Conservation (phyloP, 2,329 filamentous ascomycete genomes). For the Sclerotinia minor region DNA sequence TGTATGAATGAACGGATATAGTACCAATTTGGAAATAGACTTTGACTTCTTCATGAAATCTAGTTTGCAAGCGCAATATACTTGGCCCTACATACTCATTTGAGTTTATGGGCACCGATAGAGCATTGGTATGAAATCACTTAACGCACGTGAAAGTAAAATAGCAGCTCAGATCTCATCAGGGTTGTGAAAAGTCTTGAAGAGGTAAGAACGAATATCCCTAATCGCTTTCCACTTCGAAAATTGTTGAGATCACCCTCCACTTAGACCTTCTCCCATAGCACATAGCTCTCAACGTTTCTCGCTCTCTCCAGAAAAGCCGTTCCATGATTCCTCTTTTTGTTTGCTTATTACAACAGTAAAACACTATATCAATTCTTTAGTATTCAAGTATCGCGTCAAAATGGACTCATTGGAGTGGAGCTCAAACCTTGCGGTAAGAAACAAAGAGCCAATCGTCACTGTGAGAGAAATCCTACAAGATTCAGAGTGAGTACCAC, state of each 20-base stretch:
- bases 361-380: neutral
- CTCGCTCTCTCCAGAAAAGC: neutral
- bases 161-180: neutral
- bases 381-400: neutral
- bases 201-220: neutral
- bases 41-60: neutral
- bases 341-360: neutral
- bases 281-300: neutral
- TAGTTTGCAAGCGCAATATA: neutral
- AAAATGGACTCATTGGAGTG: slow-evolving; percentile 12
- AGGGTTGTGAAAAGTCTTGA: neutral
- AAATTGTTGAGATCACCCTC: neutral
- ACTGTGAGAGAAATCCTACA: slow-evolving; percentile 13
- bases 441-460: slow-evolving; percentile 6
- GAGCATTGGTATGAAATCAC: neutral
- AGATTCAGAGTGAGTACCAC: slow-evolving; percentile 12
- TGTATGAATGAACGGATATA: neutral
- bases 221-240: neutral
- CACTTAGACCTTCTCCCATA: neutral
- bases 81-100: neutral
- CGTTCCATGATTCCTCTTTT: neutral
- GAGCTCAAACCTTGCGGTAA: neutral
- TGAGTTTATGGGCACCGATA: neutral
- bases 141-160: neutral
- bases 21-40: neutral